These are phyloP conservation scores for Gyrodon lividus DNA, from an alignment of 768 basidiomycete species.

Conservation along the genomic window DNA sequence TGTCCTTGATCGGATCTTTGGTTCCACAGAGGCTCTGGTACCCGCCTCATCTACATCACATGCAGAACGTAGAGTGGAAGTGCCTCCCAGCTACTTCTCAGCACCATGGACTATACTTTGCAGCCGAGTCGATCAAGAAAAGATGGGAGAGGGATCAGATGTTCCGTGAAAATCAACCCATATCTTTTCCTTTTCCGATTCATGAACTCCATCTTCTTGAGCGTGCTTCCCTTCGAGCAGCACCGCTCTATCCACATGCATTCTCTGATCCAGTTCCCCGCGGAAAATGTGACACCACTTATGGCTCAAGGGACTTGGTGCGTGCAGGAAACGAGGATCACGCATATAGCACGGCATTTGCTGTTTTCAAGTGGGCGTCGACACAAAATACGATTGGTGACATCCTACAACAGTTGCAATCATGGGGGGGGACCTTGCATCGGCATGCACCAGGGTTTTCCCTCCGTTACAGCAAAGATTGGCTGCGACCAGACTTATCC, in stretches of 20 bases:
- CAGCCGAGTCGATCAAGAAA: slow-evolving; percentile 26
- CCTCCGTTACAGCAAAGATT: slow-evolving; percentile 15
- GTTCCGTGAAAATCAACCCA: slow-evolving; percentile 3
- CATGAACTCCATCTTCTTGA: slow-evolving; percentile 13
- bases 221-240: slow-evolving; percentile 14
- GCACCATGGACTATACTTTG: slow-evolving; percentile 23
- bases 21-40: slow-evolving; percentile 35
- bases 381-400: neutral
- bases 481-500: slow-evolving; percentile 22
- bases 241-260: slow-evolving; percentile 11
- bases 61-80: slow-evolving; percentile 38
- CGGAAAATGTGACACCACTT: slow-evolving; percentile 1
- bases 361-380: slow-evolving; percentile 1
- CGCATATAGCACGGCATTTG: slow-evolving; percentile 6
- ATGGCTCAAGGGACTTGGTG: slow-evolving; percentile 11
- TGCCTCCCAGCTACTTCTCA: slow-evolving; percentile 27
- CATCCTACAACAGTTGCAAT: neutral
- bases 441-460: neutral
- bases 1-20: slow-evolving; percentile 32
- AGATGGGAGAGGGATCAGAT: slow-evolving; percentile 8
- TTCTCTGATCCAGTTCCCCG: neutral
- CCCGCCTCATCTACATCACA: slow-evolving; percentile 31
- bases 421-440: neutral
- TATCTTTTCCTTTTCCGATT: slow-evolving; percentile 8
- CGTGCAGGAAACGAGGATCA: slow-evolving; percentile 4